Percentiles rank a stretch among this genome's conserved stretches.
phyloP scores from a whole-genome alignment of 192 early-diverging fungal species.

The Piromyces finnis region DNA sequence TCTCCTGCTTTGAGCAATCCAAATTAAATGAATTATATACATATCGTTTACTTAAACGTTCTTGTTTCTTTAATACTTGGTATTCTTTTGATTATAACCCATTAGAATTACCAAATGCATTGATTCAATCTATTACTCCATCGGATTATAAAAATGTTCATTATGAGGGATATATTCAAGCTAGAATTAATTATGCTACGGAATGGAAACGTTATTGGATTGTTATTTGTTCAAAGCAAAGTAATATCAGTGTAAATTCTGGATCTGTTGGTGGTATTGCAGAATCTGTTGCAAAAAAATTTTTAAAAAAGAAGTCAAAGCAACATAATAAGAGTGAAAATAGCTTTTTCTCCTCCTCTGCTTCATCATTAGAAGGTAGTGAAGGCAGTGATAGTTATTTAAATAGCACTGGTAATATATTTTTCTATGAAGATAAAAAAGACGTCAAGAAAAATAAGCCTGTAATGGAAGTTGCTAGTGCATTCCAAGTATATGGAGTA shows the following conservation, averaged over 20 bases:
- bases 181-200: constrained; percentile 7
- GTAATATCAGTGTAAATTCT: background rate
- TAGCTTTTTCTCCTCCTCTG: constrained; percentile 5
- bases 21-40: constrained; percentile 16
- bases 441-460: constrained; percentile 13
- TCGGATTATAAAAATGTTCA: constrained; percentile 7
- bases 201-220: constrained; percentile 15
- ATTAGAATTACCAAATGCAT: constrained; percentile 1
- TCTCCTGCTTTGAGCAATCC: constrained; percentile 12
- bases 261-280: background rate
- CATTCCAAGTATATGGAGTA: background rate
- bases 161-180: constrained; percentile 12
- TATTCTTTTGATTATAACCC: constrained; percentile 8
- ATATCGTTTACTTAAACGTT: constrained; percentile 7
- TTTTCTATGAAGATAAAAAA: constrained; percentile 13
- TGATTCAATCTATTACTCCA: background rate
- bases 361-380: constrained; percentile 7
- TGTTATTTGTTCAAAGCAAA: constrained; percentile 7
- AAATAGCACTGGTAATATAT: constrained; percentile 8
- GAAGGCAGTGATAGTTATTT: background rate
- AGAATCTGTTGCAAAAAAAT: background rate
- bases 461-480: background rate
- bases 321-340: constrained; percentile 1
- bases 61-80: constrained; percentile 8
- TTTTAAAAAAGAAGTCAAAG: background rate